phyloP scores from a whole-genome alignment of 1,139 yeast species.

The Scheffersomyces parashehatae region DNA sequence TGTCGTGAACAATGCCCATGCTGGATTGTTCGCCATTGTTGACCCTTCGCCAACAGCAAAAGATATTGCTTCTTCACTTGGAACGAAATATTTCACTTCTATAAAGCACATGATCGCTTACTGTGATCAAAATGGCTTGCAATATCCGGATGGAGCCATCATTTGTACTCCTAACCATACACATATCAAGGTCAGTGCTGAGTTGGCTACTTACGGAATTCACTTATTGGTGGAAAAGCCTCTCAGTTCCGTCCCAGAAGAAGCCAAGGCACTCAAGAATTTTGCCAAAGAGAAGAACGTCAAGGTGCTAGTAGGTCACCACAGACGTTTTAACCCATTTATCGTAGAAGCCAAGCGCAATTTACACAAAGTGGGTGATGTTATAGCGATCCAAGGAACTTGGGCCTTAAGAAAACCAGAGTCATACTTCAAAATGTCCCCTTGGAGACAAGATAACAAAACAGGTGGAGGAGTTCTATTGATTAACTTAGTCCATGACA shows the following conservation, averaged over 20 bases:
- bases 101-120: constrained; percentile 27
- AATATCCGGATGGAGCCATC: constrained; percentile 37
- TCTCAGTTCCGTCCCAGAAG: constrained; percentile 30
- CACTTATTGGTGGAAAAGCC: constrained; percentile 43
- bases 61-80: constrained; percentile 24
- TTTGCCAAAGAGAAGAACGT: constrained; percentile 22
- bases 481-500: constrained; percentile 42
- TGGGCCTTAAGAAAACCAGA: constrained; percentile 39
- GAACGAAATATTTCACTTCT: constrained; percentile 28
- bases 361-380: constrained; percentile 28
- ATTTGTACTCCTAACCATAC: constrained; percentile 45
- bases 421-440: constrained; percentile 30
- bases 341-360: constrained; percentile 36
- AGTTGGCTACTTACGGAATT: constrained; percentile 34
- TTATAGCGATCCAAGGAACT: constrained; percentile 41
- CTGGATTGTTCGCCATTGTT: constrained; percentile 35
- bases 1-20: constrained; percentile 23
- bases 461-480: constrained; percentile 43
- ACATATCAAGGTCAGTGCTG: constrained; percentile 33
- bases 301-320: constrained; percentile 40
- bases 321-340: constrained; percentile 40
- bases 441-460: constrained; percentile 35
- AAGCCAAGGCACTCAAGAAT: constrained; percentile 32
- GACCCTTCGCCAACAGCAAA: constrained; percentile 32
- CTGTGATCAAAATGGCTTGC: constrained; percentile 22